These are phyloP conservation scores for Zea luxurians DNA, from an alignment of 176 grass and related monocot species.

Conservation along the genomic window DNA sequence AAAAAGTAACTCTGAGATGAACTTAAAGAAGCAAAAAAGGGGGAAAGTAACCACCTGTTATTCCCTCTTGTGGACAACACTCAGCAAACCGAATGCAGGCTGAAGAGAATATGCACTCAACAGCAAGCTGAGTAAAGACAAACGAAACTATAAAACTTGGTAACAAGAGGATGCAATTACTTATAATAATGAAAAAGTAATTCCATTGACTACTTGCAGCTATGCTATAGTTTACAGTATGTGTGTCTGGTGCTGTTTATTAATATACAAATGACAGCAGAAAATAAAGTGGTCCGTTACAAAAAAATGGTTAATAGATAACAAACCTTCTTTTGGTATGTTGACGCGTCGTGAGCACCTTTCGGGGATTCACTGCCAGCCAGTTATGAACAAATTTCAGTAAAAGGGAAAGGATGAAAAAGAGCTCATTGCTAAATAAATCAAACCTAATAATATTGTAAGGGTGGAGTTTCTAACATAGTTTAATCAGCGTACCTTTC, in stretches of 20 bases:
- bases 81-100: conserved; percentile 93
- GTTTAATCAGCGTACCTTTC: conserved; percentile 57
- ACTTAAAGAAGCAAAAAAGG: conserved; percentile 26
- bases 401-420: conserved; percentile 26
- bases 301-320: conserved; percentile 29
- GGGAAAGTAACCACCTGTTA: conserved; percentile 64
- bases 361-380: conserved; percentile 84
- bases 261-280: conserved; percentile 3
- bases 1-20: conserved; percentile 14
- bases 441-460: not conserved
- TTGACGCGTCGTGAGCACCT: conserved; percentile 89
- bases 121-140: conserved; percentile 68
- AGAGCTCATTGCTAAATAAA: conserved; percentile 8
- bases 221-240: not conserved
- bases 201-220: conserved; percentile 1
- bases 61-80: conserved; percentile 94
- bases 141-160: conserved; percentile 27
- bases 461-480: conserved; percentile 6
- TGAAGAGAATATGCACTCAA: conserved; percentile 98
- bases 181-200: conserved; percentile 10
- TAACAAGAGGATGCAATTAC: conserved; percentile 30
- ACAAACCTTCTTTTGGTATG: conserved; percentile 93
- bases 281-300: conserved; percentile 28
- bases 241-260: not conserved
- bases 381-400: conserved; percentile 41